Evolutionary conservation across 768 basidiomycete species (phyloP), one percentile per base, ranked within the genome.

Genomic region (Rhodotorula graminis): DNA sequence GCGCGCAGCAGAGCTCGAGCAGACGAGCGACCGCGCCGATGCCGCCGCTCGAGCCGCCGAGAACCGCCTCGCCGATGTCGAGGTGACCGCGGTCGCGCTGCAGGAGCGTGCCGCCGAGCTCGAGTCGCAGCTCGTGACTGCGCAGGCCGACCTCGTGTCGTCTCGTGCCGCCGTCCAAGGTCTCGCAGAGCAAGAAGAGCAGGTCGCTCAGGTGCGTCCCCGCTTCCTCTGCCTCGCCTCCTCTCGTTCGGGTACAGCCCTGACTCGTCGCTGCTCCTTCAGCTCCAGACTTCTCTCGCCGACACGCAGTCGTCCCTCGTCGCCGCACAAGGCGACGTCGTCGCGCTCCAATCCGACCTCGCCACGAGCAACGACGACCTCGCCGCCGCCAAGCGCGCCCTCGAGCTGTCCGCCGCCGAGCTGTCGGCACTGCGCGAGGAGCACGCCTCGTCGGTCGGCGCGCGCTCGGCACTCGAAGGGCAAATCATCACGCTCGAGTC

Each of bases 321-420:
- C 4, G 58, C 3, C 0, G 33, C 65, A 18, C 33, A 14, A 2
- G 8, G 21, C 2, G 52, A 31, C 27, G 31, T 52, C 33, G 12
- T 42, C 31, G 31, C 56, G 11, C 53, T 73, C 49, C 37, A 52
- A 10, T 33, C 37, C 5, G 60, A 55, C 18, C 50, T 69, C 1
- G 11, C 53, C 25, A 33, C 64, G 0, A 56, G 64, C 25, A 33
- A 56, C n/a, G 40, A n/a, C 27, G 64, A 69, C 23, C 60, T 69
- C 15, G 27, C 55, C 19, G 29, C 63, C 1, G 61, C 67, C 29
- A 61, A 69, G 55, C 57, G 59, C 37, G n/a, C 19, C 60, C 65
- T 58, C 65, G 64, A 57, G 14, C 27, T 19, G 0, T 33, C 70
- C 2, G 19, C 25, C 27, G 47, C 65, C 8, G 40, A 56, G 1